Conservation (phyloP, 169 alveolate species). For the Plasmodium knowlesi region DNA sequence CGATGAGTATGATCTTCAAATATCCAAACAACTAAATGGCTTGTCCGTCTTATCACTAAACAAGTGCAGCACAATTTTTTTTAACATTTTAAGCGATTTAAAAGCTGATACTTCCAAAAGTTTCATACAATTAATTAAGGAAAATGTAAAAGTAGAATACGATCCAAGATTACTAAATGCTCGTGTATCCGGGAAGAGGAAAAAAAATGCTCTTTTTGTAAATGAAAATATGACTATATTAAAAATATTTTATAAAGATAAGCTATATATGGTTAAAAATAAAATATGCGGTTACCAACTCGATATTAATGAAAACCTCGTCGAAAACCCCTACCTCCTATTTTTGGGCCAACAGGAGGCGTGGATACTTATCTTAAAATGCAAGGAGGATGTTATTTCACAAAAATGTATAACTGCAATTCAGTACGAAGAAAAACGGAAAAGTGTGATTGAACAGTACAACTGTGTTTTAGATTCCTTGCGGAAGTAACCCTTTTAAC, state of each 20-base stretch:
- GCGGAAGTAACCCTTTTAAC: not conserved
- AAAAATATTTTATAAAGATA: constrained; percentile 39
- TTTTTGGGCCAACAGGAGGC: constrained; percentile 15
- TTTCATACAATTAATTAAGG: constrained; percentile 44
- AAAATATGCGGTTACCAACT: constrained; percentile 53
- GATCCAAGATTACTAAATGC: constrained; percentile 59
- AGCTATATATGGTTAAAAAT: constrained; percentile 32
- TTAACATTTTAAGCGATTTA: constrained; percentile 32
- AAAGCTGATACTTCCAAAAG: constrained; percentile 4
- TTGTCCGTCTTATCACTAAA: constrained; percentile 30
- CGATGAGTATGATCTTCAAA: constrained; percentile 31
- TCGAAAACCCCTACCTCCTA: constrained; percentile 30
- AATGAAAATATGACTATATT: constrained; percentile 36
- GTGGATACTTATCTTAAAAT: constrained; percentile 65
- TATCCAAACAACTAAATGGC: constrained; percentile 36
- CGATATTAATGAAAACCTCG: constrained; percentile 54
- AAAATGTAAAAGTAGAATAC: constrained; percentile 45
- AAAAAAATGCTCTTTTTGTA: constrained; percentile 48
- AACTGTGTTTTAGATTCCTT: constrained; percentile 9
- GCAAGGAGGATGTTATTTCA: not conserved
- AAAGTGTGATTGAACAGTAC: constrained; percentile 10
- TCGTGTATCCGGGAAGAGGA: constrained; percentile 59
- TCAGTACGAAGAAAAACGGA: constrained; percentile 29
- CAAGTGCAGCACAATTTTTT: constrained; percentile 26
- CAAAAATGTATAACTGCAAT: constrained; percentile 1